Conservation (phyloP, 495 filamentous ascomycete species). For the Stereocaulon alpinum region DNA sequence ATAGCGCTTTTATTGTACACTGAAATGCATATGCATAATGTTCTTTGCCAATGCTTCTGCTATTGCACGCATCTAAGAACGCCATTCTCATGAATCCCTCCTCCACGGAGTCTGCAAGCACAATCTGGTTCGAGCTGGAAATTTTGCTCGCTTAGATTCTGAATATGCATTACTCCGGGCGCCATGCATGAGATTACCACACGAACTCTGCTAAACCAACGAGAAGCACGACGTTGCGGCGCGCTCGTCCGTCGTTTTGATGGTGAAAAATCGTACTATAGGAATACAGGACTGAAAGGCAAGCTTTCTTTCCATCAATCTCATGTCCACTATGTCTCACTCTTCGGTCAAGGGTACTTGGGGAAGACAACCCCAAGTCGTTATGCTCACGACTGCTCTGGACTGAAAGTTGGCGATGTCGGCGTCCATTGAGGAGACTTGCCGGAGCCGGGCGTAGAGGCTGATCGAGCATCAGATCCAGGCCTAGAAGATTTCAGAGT, state of each 20-base stretch:
- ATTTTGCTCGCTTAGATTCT: background rate
- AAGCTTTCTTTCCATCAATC: background rate
- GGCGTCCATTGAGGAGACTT: slow-evolving; percentile 9
- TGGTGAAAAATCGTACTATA: background rate
- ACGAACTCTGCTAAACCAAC: background rate
- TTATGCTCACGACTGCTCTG: slow-evolving; percentile 2
- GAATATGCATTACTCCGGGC: slow-evolving; percentile 5
- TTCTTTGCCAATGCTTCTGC: background rate
- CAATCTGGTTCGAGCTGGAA: slow-evolving; percentile 1
- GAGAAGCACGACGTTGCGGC: background rate
- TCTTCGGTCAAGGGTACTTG: background rate
- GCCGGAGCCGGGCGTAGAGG: slow-evolving; percentile 6
- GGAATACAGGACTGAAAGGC: slow-evolving; percentile 1
- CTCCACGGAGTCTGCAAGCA: background rate
- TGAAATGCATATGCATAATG: background rate
- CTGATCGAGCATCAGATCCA: slow-evolving; percentile 10
- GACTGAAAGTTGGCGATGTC: slow-evolving; percentile 10
- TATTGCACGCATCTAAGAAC: background rate
- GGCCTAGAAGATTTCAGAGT: background rate
- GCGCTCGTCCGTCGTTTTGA: background rate
- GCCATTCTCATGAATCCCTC: background rate
- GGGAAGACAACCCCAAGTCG: background rate
- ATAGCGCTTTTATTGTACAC: slow-evolving; percentile 4
- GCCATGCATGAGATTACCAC: slow-evolving; percentile 3
- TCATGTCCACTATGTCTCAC: background rate